Evolutionary conservation across 345 rosid species (phyloP).

Genomic region (Crucihimalaya himalaica): DNA sequence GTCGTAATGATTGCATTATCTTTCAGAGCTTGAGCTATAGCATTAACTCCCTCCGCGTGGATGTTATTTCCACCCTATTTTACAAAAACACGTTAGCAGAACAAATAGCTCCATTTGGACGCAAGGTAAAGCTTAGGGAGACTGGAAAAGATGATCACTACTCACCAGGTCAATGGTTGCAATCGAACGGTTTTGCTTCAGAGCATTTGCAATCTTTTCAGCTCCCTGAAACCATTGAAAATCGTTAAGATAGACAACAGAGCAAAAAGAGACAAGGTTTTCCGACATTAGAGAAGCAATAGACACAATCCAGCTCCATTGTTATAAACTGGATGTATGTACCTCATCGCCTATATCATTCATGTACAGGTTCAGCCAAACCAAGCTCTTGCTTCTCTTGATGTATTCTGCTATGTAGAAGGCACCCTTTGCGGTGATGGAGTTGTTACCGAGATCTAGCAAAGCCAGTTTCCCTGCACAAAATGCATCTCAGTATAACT

Average conservation of each 20-base stretch:
- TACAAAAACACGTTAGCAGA: slow-evolving; percentile 3
- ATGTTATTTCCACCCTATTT: slow-evolving; percentile 94
- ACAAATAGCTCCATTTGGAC: not conserved
- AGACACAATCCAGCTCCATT: slow-evolving; percentile 1
- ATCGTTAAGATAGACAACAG: slow-evolving; percentile 7
- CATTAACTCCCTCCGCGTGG: slow-evolving; percentile 69
- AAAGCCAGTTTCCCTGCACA: slow-evolving; percentile 65
- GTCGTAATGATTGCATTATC: slow-evolving; percentile 73
- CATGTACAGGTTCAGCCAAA: slow-evolving; percentile 96
- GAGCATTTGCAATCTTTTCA: slow-evolving; percentile 76
- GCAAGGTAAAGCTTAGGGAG: slow-evolving; percentile 2
- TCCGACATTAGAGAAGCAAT: not conserved
- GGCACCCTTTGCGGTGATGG: slow-evolving; percentile 82
- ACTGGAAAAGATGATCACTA: slow-evolving; percentile 25
- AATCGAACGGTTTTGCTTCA: slow-evolving; percentile 76
- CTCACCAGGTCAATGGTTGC: slow-evolving; percentile 85
- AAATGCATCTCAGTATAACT: slow-evolving; percentile 27
- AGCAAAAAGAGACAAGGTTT: not conserved
- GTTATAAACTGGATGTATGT: slow-evolving; percentile 19
- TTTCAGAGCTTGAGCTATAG: slow-evolving; percentile 73
- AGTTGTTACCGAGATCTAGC: slow-evolving; percentile 93
- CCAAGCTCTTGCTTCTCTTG: slow-evolving; percentile 85
- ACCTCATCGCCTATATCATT: slow-evolving; percentile 97
- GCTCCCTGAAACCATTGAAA: slow-evolving; percentile 65
- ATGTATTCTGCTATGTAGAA: slow-evolving; percentile 78